phyloP scores from a whole-genome alignment of 2,329 filamentous ascomycete species.

The Orbilia oligospora region DNA sequence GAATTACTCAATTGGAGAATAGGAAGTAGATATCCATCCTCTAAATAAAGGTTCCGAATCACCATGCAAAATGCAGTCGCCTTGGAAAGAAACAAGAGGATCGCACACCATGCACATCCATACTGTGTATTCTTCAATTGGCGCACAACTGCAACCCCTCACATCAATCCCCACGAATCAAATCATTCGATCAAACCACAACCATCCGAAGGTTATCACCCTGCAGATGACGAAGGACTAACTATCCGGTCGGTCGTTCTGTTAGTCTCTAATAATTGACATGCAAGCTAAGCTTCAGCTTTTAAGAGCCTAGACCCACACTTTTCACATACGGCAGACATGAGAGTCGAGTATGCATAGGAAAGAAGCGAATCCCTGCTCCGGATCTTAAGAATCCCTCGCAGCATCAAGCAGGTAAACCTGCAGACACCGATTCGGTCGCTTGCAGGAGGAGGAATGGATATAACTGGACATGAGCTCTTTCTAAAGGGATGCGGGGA shows the following conservation, averaged over 20 bases:
- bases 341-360: neutral
- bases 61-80: neutral
- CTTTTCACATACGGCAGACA: neutral
- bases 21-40: neutral
- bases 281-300: constrained; percentile 8
- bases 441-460: constrained; percentile 16
- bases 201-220: constrained; percentile 23
- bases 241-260: neutral
- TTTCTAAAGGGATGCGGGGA: constrained; percentile 6
- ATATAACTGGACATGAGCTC: constrained; percentile 35
- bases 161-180: constrained; percentile 8
- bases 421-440: constrained; percentile 7
- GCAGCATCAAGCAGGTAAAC: constrained; percentile 1
- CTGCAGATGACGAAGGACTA: constrained; percentile 27
- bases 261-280: neutral
- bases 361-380: constrained; percentile 11
- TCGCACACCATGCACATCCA: constrained; percentile 3
- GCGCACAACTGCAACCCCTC: constrained; percentile 8
- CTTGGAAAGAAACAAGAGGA: neutral
- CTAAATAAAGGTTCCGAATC: neutral
- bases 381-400: constrained; percentile 17
- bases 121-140: neutral
- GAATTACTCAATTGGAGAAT: neutral
- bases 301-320: constrained; percentile 10
- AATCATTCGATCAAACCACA: constrained; percentile 18